Percentiles rank a stretch among this genome's conserved stretches.
Conservation (phyloP, 225 moss, liverwort and hornwort genomes). For the Bryoerythrophyllum caledonicum region DNA sequence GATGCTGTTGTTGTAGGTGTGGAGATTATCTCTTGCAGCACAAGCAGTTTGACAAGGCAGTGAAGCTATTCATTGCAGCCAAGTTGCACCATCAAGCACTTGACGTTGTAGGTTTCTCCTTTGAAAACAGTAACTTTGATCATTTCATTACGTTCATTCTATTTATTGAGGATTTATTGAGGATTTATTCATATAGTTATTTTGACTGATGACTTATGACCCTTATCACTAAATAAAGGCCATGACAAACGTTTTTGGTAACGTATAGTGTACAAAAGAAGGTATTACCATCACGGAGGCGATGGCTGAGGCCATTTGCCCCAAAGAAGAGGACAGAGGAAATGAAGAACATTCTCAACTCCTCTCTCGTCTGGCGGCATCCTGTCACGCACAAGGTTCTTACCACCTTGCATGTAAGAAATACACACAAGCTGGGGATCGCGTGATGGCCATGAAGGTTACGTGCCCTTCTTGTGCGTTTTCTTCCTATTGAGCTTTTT, state of each 20-base stretch:
- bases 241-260: constrained; percentile 5
- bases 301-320: constrained; percentile 80
- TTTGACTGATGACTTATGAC: background rate
- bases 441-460: constrained; percentile 92
- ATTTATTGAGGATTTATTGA: constrained; percentile 1
- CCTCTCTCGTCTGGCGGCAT: constrained; percentile 69
- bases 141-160: background rate
- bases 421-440: constrained; percentile 85
- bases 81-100: constrained; percentile 71
- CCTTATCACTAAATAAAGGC: background rate
- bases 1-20: constrained; percentile 51
- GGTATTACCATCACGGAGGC: constrained; percentile 76
- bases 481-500: constrained; percentile 5
- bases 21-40: constrained; percentile 96
- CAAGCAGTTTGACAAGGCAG: constrained; percentile 85
- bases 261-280: constrained; percentile 69
- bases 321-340: constrained; percentile 57
- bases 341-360: constrained; percentile 56
- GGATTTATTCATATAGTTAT: background rate
- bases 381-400: constrained; percentile 86
- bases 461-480: constrained; percentile 14
- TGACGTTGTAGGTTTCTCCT: constrained; percentile 58
- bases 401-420: constrained; percentile 97
- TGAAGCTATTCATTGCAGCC: constrained; percentile 83
- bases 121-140: background rate